Percentiles rank a stretch among this genome's conserved stretches.
Conservation (phyloP, 1,284 basidiomycete species). For the Malassezia japonica region DNA sequence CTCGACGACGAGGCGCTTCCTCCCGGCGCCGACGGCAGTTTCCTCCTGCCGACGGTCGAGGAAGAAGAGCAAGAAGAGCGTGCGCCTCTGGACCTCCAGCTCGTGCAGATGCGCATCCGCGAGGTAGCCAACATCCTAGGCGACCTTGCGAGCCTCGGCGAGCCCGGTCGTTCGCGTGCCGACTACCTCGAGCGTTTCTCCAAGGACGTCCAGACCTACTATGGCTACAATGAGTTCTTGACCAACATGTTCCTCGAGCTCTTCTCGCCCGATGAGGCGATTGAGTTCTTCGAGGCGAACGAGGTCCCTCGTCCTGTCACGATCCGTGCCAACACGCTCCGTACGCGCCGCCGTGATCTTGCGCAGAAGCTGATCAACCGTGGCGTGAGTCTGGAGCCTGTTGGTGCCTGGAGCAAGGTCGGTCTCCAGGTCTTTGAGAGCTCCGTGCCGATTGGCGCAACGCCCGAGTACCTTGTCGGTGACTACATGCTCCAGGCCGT, state of each 20-base stretch:
- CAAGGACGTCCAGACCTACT: conserved; percentile 62
- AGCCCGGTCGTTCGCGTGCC: conserved; percentile 60
- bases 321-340: conserved; percentile 92
- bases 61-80: conserved; percentile 66
- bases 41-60: conserved; percentile 68
- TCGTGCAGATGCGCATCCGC: conserved; percentile 78
- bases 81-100: conserved; percentile 58
- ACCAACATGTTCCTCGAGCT: conserved; percentile 87
- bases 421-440: conserved; percentile 96
- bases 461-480: conserved; percentile 95
- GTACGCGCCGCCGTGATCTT: conserved; percentile 82
- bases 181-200: conserved; percentile 85
- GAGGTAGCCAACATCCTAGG: conserved; percentile 69
- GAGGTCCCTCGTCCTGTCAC: conserved; percentile 93
- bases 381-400: conserved; percentile 82
- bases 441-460: conserved; percentile 80
- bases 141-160: conserved; percentile 26
- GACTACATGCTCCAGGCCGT: conserved; percentile 99
- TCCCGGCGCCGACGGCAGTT: conserved; percentile 57
- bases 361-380: conserved; percentile 90
- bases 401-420: conserved; percentile 98
- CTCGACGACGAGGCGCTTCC: conserved; percentile 50
- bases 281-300: conserved; percentile 97
- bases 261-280: conserved; percentile 76
- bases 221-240: conserved; percentile 94